Evolutionary conservation across 139 green algal genomes (phyloP).

Genomic region (Chlamydomonas asymmetrica): DNA sequence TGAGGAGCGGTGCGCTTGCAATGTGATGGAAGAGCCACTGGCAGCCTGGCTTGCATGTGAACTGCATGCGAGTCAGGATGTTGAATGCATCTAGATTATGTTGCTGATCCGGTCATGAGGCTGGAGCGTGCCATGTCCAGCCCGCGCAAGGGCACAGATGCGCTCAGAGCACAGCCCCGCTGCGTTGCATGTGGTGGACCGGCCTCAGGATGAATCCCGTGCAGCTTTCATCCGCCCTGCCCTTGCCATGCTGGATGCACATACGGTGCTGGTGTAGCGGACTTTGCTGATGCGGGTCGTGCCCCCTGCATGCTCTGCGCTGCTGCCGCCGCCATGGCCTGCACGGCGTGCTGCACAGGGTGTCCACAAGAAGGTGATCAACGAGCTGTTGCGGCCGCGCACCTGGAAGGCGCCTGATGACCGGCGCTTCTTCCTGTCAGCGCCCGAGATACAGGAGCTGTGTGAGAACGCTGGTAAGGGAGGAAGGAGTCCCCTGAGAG

Average conservation of each 20-base stretch:
- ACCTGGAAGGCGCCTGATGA: constrained; percentile 83
- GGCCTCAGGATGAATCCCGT: too few relatives aligned
- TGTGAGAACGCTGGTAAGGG: constrained; percentile 91
- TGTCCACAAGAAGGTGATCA: constrained; percentile 88
- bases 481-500: too few relatives aligned
- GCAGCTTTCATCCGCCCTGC: too few relatives aligned
- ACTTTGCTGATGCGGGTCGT: not conserved
- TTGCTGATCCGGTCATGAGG: too few relatives aligned
- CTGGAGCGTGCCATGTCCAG: too few relatives aligned
- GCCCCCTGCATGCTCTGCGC: constrained; percentile 3
- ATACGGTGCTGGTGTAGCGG: not conserved
- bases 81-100: too few relatives aligned
- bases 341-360: too few relatives aligned
- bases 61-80: too few relatives aligned
- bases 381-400: constrained; percentile 82
- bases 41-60: not conserved
- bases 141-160: too few relatives aligned
- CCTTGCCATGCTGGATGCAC: too few relatives aligned
- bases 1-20: constrained; percentile 6
- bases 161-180: too few relatives aligned
- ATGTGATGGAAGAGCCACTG: not conserved
- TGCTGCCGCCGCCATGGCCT: not conserved
- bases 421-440: constrained; percentile 63
- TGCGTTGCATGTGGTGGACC: too few relatives aligned
- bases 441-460: constrained; percentile 87